A percentile compares a stretch with the other conserved stretches of the same genome.
Conservation (phyloP, 805 yeast species). For the Wickerhamomyces strasburgensis region DNA sequence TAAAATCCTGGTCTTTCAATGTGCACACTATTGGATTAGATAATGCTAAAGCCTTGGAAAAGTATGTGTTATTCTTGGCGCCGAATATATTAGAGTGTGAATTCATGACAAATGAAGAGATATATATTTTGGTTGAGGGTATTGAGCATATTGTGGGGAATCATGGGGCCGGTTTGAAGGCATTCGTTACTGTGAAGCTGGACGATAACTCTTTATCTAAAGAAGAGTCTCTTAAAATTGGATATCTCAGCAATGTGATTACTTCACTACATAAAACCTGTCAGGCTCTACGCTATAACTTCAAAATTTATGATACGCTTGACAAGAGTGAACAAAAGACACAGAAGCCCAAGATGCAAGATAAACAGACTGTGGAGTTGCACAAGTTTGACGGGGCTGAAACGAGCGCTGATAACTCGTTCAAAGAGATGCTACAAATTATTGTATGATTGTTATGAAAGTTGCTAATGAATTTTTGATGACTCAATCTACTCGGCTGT, state of each 20-base stretch:
- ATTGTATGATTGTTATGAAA: no score
- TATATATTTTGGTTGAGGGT: conserved; percentile 37
- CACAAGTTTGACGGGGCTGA: background rate
- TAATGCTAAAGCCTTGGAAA: conserved; percentile 17
- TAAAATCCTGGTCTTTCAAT: conserved; percentile 29
- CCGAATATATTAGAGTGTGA: conserved; percentile 36
- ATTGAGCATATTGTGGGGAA: conserved; percentile 30
- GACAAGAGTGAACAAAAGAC: conserved; percentile 8
- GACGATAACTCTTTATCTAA: conserved; percentile 1
- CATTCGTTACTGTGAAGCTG: conserved; percentile 3
- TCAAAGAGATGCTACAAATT: no score
- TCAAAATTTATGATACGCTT: conserved; percentile 7
- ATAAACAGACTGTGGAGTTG: conserved; percentile 1
- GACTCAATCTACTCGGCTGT: no score
- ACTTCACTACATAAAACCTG: conserved; percentile 3
- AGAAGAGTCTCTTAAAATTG: conserved; percentile 2
- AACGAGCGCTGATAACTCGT: no score
- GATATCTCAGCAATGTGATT: conserved; percentile 6
- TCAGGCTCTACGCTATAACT: conserved; percentile 6
- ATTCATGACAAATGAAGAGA: conserved; percentile 47
- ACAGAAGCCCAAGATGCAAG: conserved; percentile 7
- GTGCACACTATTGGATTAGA: conserved; percentile 22
- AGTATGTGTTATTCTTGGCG: conserved; percentile 31
- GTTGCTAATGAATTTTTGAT: no score
- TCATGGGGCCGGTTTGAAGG: conserved; percentile 8